phyloP scores from a whole-genome alignment of 768 basidiomycete genomes.

The Leccinum broughii region DNA sequence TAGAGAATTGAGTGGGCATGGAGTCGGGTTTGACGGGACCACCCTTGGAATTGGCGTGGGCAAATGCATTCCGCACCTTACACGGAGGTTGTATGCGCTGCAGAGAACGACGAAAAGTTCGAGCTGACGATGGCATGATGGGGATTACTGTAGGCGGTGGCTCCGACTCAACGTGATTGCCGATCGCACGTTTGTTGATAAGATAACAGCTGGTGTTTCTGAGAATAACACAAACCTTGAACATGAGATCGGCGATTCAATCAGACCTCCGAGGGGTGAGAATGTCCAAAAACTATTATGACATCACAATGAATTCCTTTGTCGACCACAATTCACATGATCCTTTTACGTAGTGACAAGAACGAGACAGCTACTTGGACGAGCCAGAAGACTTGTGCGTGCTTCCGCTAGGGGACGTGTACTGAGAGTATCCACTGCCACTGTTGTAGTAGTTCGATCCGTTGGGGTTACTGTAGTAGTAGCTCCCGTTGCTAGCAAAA shows the following conservation, averaged over 20 bases:
- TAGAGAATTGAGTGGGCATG: neutral
- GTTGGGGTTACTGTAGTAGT: constrained; percentile 63
- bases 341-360: neutral
- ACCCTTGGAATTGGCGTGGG: constrained; percentile 2
- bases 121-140: too few relatives aligned
- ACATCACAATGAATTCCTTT: neutral
- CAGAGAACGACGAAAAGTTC: constrained; percentile 8
- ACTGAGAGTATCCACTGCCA: constrained; percentile 47
- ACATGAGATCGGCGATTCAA: too few relatives aligned
- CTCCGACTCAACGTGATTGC: too few relatives aligned
- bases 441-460: constrained; percentile 61
- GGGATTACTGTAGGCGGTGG: too few relatives aligned
- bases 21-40: constrained; percentile 9
- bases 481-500: constrained; percentile 48
- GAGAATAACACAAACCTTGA: too few relatives aligned
- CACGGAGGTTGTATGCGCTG: neutral
- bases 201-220: too few relatives aligned
- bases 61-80: neutral
- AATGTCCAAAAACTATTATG: neutral
- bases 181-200: too few relatives aligned
- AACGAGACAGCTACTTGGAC: constrained; percentile 24
- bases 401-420: constrained; percentile 47
- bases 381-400: constrained; percentile 28
- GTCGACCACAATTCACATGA: neutral
- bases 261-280: too few relatives aligned